Base-by-base conservation (phyloP, 2,329 filamentous ascomycete genomes). In the Tolypocladium paradoxum region DNA sequence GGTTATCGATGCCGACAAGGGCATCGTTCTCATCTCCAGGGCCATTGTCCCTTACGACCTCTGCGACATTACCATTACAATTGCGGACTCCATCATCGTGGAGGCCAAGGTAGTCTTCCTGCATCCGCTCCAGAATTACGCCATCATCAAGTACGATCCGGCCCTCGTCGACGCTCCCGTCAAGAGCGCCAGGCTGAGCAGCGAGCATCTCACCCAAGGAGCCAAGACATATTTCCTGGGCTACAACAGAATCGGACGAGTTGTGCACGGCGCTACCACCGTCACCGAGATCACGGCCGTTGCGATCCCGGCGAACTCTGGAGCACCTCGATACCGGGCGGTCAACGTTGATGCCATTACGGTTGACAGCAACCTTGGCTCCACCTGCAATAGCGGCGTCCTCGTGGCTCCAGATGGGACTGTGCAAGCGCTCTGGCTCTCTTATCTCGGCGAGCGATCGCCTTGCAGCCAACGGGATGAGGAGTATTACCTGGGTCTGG, bases 251-350 rank as follows among this genome's bases (percentile, higher is more conserved):
- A 97, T 96, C 59, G 86, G 92, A 56, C 84, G 92, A 36, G 89
- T 96, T 40, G 92, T 97, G 4, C 89, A 96, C 61, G 88, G 90
- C 6, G 90, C 95, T 61, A 97, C 93, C 0, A 90, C 87, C 0
- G 90, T 99, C 16, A 99, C 95, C 0, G 93, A 99, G 68, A 95
- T 99, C 64, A 97, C 92, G 12, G 93, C 93, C 2, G 93, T 97
- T 3, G 90, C 91, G 0, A 97, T 99, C 56, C 95, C 93, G 0
- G 90, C 93, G 29, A 97, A 95, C 70, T 86, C 88, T 0, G 84
- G 90, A 1, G 92, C 93, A 7, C 93, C 93, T 6, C 81, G 93
- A 56, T 99, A 99, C 67, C 84, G 95, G 4, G 93, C 93, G 22
- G 88, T 96, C 63, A 97, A 99, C 62, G 83, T 97, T 12, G 93